Percentiles rank a stretch among this genome's conserved stretches.
Conservation (phyloP, 2,329 filamentous ascomycete genomes). For the Xylariaceae sp. region DNA sequence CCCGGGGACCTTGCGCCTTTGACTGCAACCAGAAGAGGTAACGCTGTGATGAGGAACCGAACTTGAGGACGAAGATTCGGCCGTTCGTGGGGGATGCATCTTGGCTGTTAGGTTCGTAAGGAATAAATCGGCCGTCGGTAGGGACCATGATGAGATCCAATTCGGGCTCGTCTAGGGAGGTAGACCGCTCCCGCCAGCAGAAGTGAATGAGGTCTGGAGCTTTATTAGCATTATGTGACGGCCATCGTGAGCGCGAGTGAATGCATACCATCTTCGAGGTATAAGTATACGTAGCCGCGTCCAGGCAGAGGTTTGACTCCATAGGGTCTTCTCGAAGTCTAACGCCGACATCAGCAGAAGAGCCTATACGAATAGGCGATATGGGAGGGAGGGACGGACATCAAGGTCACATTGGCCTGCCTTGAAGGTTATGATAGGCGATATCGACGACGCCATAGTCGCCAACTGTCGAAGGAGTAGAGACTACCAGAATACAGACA, state of each 20-base stretch:
- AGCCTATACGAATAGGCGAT: neutral
- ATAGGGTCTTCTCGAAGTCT: constrained; percentile 45
- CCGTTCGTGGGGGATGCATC: constrained; percentile 67
- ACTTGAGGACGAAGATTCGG: constrained; percentile 89
- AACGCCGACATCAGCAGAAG: constrained; percentile 15
- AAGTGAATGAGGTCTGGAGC: constrained; percentile 81
- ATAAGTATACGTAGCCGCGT: constrained; percentile 87
- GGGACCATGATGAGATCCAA: constrained; percentile 93
- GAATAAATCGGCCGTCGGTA: constrained; percentile 77
- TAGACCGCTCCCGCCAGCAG: constrained; percentile 84
- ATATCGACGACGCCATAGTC: constrained; percentile 66
- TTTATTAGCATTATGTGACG: constrained; percentile 13
- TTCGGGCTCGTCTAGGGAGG: constrained; percentile 65
- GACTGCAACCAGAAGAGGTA: constrained; percentile 97
- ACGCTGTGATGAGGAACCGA: constrained; percentile 83
- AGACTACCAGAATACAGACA: neutral
- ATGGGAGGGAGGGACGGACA: constrained; percentile 47
- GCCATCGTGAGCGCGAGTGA: neutral
- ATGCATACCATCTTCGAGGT: constrained; percentile 72
- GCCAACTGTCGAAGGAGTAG: neutral
- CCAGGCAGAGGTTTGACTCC: constrained; percentile 68
- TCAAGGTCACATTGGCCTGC: constrained; percentile 82
- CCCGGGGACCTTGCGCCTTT: constrained; percentile 62
- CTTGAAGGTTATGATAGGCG: constrained; percentile 92
- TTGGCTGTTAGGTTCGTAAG: constrained; percentile 60